Conservation (phyloP, 2,329 filamentous ascomycete genomes). For the Colletotrichum sojae region DNA sequence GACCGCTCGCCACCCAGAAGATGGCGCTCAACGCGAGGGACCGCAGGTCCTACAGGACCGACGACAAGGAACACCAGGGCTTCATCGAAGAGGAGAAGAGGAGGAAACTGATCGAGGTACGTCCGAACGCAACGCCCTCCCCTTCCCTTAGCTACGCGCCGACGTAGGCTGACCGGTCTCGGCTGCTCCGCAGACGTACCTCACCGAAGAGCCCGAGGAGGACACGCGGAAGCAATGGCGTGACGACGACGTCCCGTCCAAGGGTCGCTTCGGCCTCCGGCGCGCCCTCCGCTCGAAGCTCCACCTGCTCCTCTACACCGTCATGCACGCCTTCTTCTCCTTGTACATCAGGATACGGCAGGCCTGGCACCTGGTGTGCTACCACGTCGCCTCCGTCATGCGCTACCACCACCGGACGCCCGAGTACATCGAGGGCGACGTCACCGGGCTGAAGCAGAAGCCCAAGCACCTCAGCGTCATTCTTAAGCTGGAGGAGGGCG, state of each 20-base stretch:
- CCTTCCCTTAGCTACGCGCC: not conserved
- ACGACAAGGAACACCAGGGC: constrained; percentile 52
- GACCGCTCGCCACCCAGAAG: constrained; percentile 27
- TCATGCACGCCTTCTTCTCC: constrained; percentile 87
- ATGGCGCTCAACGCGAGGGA: constrained; percentile 51
- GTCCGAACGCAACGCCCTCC: constrained; percentile 19
- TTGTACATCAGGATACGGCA: constrained; percentile 88
- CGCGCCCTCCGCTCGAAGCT: constrained; percentile 74
- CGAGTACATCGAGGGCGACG: constrained; percentile 90
- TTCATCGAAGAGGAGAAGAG: constrained; percentile 54
- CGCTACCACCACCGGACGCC: constrained; percentile 98
- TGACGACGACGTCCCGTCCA: constrained; percentile 45
- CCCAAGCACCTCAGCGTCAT: constrained; percentile 92
- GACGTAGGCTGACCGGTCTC: constrained; percentile 24
- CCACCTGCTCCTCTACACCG: constrained; percentile 75
- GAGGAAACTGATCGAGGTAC: constrained; percentile 54
- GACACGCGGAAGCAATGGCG: constrained; percentile 32
- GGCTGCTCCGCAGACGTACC: constrained; percentile 46
- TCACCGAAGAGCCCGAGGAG: constrained; percentile 31
- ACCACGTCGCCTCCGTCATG: constrained; percentile 84
- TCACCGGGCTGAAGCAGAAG: constrained; percentile 79
- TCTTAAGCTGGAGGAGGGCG: constrained; percentile 79
- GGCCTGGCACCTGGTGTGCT: constrained; percentile 82
- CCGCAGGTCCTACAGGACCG: constrained; percentile 56
- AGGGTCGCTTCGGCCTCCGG: constrained; percentile 69